Base-by-base conservation (phyloP, 768 basidiomycete genomes). In the Saitozyma podzolica region DNA sequence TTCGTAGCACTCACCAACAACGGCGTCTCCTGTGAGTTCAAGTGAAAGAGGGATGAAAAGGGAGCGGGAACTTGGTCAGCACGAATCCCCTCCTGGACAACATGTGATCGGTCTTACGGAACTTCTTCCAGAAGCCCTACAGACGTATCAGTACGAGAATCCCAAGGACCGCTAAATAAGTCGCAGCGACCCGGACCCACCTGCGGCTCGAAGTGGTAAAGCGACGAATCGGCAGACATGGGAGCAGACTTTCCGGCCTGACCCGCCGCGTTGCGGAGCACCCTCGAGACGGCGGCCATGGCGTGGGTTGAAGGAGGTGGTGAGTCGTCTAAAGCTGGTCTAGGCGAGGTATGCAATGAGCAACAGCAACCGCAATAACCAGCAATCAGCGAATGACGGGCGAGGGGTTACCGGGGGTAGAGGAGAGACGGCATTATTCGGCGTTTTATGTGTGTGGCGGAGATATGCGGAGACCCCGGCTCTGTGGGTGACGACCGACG, bases 41-140 rank as follows among this genome's bases (percentile, higher is more conserved):
- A 43, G 29, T 29, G 29, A 5, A 29, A 29, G 29, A 2, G 29
- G 5, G 29, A 29, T 29, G 29, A 29, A 5, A 29, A 29, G 2
- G 29, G 29, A 29, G 29, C 29, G 29, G 29, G 29, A 29, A 29
- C 29, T 29, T 29, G 29, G 29, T 29, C 29, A 29, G 29, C 29
- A 29, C 29, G 29, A 29, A 29, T 29, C 29, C 29, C 29, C 2
- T 5, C 29, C 2, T 29, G 19, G 11, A n/a, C 37, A 10, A 83
- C 91, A 63, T 29, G 29, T 29, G 29, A 29, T 29, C 29, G 29
- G 29, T 29, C 29, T 29, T 70, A 92, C 92, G 86, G 76, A 96
- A 92, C 83, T 89, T 92, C 86, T 94, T 95, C 93, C 93, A 95
- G 79, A 95, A 94, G 9, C 93, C 92, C 80, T 88, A 87, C 9